These are phyloP conservation scores for Acorus gramineus DNA, from an alignment of 106 monocot genomes.

Conservation along the genomic window DNA sequence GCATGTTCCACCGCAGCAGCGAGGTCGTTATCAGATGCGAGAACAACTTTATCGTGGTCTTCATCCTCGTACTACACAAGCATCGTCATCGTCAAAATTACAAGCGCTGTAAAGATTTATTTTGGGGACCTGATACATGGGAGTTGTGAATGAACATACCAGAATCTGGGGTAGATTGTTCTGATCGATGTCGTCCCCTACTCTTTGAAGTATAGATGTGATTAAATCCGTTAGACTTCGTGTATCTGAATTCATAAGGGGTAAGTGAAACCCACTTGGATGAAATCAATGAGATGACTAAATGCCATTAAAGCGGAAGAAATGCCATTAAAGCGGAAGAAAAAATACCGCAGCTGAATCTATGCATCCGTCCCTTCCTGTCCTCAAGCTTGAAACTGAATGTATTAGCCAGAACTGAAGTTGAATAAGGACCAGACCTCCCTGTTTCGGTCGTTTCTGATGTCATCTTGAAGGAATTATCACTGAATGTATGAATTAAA, in stretches of 20 bases:
- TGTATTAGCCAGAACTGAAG: constrained; percentile 27
- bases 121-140: too few relatives aligned
- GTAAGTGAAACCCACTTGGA: not conserved
- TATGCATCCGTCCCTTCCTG: constrained; percentile 71
- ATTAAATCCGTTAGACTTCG: constrained; percentile 61
- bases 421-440: constrained; percentile 32
- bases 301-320: not conserved
- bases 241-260: constrained; percentile 29
- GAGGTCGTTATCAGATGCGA: constrained; percentile 82
- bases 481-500: constrained; percentile 21
- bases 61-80: constrained; percentile 85
- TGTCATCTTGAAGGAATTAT: constrained; percentile 43
- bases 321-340: not conserved
- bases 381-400: constrained; percentile 84
- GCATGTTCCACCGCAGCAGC: constrained; percentile 81
- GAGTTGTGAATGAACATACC: constrained; percentile 20
- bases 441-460: constrained; percentile 56
- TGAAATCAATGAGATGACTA: not conserved
- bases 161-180: constrained; percentile 74
- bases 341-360: constrained; percentile 74
- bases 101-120: too few relatives aligned
- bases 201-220: constrained; percentile 70
- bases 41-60: constrained; percentile 79
- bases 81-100: too few relatives aligned
- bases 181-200: constrained; percentile 62